Base-by-base conservation (phyloP, 75 land plant genomes). In the Sequoiadendron giganteum region DNA sequence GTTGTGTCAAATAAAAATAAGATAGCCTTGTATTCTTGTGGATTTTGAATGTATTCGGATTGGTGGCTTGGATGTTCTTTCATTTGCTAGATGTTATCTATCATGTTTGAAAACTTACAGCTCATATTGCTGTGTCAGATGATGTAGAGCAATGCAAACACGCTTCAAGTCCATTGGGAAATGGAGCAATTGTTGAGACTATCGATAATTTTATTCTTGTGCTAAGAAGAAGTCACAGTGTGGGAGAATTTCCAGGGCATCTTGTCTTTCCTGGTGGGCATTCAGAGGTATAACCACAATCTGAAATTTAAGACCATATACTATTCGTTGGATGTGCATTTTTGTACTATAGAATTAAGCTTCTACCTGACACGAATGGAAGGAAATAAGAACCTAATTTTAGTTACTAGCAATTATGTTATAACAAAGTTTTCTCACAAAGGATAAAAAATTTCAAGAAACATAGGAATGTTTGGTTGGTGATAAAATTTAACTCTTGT, bases 221-320 rank as follows among this genome's bases (percentile, higher is more conserved):
- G 39, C 87, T 98, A 88, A 89, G 91, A 90, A 94, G 97, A 83
- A 97, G 99, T 90, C 85, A 90, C 30, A 95, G 95, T 90, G 99
- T 98, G 5, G 99, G 99, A 25, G 99, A 98, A 88, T 98, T 95
- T 87, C 99, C 99, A 79, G 99, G 99, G 36, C 90, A 93, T 86
- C 93, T 94, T 86, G 99, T 98, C 70, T 98, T 98, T 82, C 99
- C 99, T 38, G 99, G 99, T 86, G 99, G 99, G 45, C 99, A 98
- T 92, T 96, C 99, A 25, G 99, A 98, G 99, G 99, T 97, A 89
- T 42, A 32, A 39, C 2, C 55, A 28, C 18, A 47, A 42, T 85
- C 16, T 76, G 43, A 73, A 40, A 80, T 80, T 77, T 21, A 80
- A 25, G 43, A 43, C 43, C 32, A 43, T 16, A 43, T 80, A 25